These are phyloP conservation scores for Alternaria postmessia DNA, from an alignment of 2,329 filamentous ascomycete species.

Conservation along the genomic window DNA sequence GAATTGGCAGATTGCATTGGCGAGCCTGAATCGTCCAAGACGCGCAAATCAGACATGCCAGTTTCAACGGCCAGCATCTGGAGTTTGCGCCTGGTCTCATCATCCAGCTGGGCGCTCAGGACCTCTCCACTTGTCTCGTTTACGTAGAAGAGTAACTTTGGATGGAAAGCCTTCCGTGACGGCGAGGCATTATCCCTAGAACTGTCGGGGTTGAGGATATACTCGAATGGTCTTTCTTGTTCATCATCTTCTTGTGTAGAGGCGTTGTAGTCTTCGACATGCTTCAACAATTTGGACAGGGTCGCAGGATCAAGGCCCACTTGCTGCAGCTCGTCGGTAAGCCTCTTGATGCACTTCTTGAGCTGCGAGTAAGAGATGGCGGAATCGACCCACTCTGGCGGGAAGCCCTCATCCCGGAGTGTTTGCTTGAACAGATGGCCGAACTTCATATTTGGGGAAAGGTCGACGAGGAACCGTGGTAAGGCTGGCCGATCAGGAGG, in stretches of 20 bases:
- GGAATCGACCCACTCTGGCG: constrained; percentile 72
- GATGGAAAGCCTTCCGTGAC: constrained; percentile 59
- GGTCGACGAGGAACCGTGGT: constrained; percentile 12
- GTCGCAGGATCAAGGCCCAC: constrained; percentile 77
- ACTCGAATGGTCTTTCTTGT: constrained; percentile 47
- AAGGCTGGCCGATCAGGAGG: constrained; percentile 34
- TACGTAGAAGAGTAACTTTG: constrained; percentile 74
- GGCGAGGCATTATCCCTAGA: constrained; percentile 11
- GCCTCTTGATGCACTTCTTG: constrained; percentile 88
- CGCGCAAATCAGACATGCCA: constrained; percentile 50
- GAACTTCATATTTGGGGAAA: constrained; percentile 76
- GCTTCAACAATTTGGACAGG: constrained; percentile 69
- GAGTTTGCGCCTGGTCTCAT: constrained; percentile 70
- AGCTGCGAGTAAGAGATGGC: constrained; percentile 85
- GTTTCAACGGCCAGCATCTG: constrained; percentile 65
- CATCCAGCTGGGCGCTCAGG: constrained; percentile 72
- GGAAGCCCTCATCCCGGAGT: constrained; percentile 76
- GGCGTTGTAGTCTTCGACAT: constrained; percentile 49
- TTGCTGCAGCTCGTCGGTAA: constrained; percentile 73
- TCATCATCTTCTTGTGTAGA: constrained; percentile 33
- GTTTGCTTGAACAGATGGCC: constrained; percentile 77
- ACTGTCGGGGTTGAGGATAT: constrained; percentile 40
- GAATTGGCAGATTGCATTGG: constrained; percentile 14
- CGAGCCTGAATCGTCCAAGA: constrained; percentile 40
- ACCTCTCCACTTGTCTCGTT: constrained; percentile 71